phyloP scores from a whole-genome alignment of 192 early-diverging fungal species.

The Entophlyctis luteolus region DNA sequence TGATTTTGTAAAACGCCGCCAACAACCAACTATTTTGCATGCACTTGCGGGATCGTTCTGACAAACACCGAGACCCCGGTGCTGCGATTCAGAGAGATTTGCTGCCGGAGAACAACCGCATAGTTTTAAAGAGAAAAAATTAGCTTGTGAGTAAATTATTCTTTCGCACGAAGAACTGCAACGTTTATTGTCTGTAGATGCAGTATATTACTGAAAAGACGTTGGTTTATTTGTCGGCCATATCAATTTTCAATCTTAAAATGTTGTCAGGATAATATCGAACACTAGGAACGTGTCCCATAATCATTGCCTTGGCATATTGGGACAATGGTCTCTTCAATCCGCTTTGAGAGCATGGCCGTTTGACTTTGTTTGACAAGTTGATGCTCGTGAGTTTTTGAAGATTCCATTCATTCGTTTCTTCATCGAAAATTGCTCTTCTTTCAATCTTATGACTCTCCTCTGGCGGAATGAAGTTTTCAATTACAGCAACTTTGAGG shows the following conservation, averaged over 20 bases:
- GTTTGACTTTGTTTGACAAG: constrained; percentile 36
- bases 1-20: background rate
- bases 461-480: constrained; percentile 57
- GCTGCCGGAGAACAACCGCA: no score
- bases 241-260: constrained; percentile 40
- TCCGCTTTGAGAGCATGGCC: constrained; percentile 35
- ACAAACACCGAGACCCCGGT: no score
- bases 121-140: no score
- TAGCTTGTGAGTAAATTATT: no score
- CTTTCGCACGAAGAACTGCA: no score
- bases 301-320: constrained; percentile 46
- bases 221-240: no score
- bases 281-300: constrained; percentile 34
- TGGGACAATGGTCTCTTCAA: constrained; percentile 47
- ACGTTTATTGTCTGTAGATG: no score
- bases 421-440: constrained; percentile 50
- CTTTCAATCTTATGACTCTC: constrained; percentile 49
- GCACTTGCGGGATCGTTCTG: no score
- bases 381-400: constrained; percentile 35
- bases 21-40: background rate
- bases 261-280: constrained; percentile 51
- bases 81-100: no score
- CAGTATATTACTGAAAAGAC: no score
- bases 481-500: constrained; percentile 53
- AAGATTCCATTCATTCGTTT: constrained; percentile 53